Evolutionary conservation across 1,284 basidiomycete genomes (phyloP), one percentile per base, ranked within the genome.

Genomic region (Trichosporon asahii): DNA sequence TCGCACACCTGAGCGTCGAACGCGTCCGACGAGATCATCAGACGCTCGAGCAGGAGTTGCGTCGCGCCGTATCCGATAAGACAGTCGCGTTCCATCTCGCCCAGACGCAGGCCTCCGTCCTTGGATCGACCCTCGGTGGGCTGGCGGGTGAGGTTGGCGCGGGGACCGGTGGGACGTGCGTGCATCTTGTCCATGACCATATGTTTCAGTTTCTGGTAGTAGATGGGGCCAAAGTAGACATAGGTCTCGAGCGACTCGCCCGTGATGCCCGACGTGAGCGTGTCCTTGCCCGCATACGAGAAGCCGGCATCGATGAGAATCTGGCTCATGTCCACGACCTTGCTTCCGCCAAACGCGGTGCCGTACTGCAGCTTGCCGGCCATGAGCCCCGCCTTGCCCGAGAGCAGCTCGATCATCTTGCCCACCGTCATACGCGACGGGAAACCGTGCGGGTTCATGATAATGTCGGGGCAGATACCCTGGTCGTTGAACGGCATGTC

Each of bases 101-200:
- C 97, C 18, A 99, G 87, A 70, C 97, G 93, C 74, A 99, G 85
- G 73, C 97, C 97, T 79, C 97, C 97, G 84, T 99, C 97, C 71
- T 97, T 90, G 64, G 94, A 97, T 69, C 97, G 90, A 84, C 97
- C 97, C 85, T 99, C 97, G 0, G 97, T 99, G 0, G 97, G 97
- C 83, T 99, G 97, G 35, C 97, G 90, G 1, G 97, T 99, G 65
- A 99, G 86, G 15, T 95, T 96, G 5, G 97, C 97, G 76, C 95
- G 90, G 49, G 97, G 97, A 25, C 97, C 97, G 76, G 93, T 91
- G 64, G 95, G 94, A 73, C 97, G 90, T 74, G 97, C 97, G 79
- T 99, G 97, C 97, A 99, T 99, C 87, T 99, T 99, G 86, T 98
- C 95, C 90, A 97, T 93, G 72, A 98, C 95, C 94, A 96, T 97